Base-by-base conservation (phyloP, 73 alveolate species). In the Durusdinium trenchii region DNA sequence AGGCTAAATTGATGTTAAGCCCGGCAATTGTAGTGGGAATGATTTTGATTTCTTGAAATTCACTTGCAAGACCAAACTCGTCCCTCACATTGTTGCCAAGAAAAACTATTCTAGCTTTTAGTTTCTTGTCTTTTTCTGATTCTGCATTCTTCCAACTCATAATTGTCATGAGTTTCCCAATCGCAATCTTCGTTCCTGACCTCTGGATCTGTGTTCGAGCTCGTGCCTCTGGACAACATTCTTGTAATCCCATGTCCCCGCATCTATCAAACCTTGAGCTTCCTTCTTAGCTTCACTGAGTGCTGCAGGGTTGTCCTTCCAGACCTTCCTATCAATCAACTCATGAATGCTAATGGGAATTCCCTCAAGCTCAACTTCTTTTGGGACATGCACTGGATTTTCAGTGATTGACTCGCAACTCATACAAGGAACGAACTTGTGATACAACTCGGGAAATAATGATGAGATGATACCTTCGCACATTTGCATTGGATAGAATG, bases 101-200 rank as follows among this genome's bases (percentile, higher is more conserved):
- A 35, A 86, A 86, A 3, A 86, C 83, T 0, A 86, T 86, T 36
- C 95, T 57, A 9, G 95, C 95, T 42, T 86, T 86, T 28, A 57
- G 83, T 23, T 35, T 10, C 45, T 40, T 57, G n/a, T 57, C 61
- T 2, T 12, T n/a, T 4, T 40, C 47, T 5, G 75, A 57, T 42
- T 86, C 95, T 0, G 95, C 95, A 38, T 60, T 43, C 46, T 86
- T 86, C 95, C 95, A 86, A 0, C 83, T 57, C 95, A 86, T 86
- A 83, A 57, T 85, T 36, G 95, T 86, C 95, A 86, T 86, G 47
- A 86, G 45, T 32, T 60, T 64, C 40, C 95, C 95, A 0, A 86
- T 57, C 14, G 73, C 82, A 2, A 86, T 42, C 45, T 86, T 86
- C 43, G n/a, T 14, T 18, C 64, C 64, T 0, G 30, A 12, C 16